phyloP scores from a whole-genome alignment of 352 stramenopile species.

The Phytophthora multivora region DNA sequence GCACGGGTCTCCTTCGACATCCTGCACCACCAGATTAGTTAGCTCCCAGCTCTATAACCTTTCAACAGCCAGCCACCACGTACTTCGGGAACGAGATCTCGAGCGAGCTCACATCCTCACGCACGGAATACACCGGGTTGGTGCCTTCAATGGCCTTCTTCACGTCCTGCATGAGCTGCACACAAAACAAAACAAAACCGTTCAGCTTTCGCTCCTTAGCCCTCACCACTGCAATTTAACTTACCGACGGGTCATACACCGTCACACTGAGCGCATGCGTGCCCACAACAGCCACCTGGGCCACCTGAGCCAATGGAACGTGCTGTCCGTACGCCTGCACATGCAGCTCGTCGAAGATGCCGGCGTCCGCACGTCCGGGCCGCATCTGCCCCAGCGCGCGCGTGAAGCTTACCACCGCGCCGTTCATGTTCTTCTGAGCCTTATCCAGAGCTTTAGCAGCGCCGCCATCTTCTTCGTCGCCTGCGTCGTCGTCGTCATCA shows the following conservation, averaged over 20 bases:
- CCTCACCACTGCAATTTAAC: constrained; percentile 1
- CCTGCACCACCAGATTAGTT: constrained; percentile 30
- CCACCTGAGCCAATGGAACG: constrained; percentile 76
- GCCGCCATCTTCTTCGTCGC: constrained; percentile 35
- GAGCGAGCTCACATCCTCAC: constrained; percentile 66
- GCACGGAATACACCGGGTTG: constrained; percentile 79
- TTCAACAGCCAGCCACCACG: constrained; percentile 17
- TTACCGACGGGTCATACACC: constrained; percentile 84
- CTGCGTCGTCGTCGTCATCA: constrained; percentile 12
- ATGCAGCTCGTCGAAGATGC: constrained; percentile 83
- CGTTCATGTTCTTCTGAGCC: constrained; percentile 83
- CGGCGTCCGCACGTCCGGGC: constrained; percentile 74
- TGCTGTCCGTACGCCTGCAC: constrained; percentile 84
- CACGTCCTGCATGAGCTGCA: constrained; percentile 68
- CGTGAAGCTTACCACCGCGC: constrained; percentile 79
- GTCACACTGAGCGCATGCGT: constrained; percentile 68
- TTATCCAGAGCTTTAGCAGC: constrained; percentile 49
- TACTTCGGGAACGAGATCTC: constrained; percentile 87
- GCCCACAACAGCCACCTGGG: constrained; percentile 72
- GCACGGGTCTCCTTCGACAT: constrained; percentile 87
- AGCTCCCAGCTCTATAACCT: neutral
- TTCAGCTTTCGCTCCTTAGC: neutral
- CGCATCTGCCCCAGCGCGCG: constrained; percentile 79
- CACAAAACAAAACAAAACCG: neutral
- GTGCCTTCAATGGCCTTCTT: constrained; percentile 76